A percentile compares a stretch with the other conserved stretches of the same genome.
phyloP scores from a whole-genome alignment of 257 asterid species.

The Penstemon eatonii region DNA sequence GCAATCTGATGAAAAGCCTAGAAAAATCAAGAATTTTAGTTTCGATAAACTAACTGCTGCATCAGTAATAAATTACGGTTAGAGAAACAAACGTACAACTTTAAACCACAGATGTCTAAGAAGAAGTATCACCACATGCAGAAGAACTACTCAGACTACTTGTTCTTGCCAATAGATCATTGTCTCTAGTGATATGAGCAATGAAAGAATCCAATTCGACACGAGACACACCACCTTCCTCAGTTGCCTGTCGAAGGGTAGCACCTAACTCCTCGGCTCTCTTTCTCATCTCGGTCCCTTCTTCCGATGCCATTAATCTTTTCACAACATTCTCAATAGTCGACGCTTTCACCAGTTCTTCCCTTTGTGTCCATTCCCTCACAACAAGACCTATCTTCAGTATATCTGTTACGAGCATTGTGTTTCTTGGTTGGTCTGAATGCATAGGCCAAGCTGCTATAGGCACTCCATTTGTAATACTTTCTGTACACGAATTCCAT shows the following conservation, averaged over 20 bases:
- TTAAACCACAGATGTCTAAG: too few relatives aligned
- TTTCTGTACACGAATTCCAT: conserved; percentile 1
- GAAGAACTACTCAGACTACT: too few relatives aligned
- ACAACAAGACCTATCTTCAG: not conserved
- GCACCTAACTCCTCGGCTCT: conserved; percentile 19
- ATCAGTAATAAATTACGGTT: too few relatives aligned
- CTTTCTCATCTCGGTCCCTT: conserved; percentile 27
- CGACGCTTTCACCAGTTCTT: not conserved
- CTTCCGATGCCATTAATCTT: not conserved
- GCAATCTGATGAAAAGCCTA: too few relatives aligned
- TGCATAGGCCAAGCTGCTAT: not conserved
- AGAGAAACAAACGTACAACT: too few relatives aligned
- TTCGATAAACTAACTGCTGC: too few relatives aligned
- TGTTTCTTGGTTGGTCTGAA: not conserved
- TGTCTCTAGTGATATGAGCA: conserved; percentile 24
- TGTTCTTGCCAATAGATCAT: too few relatives aligned
- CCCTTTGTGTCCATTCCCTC: not conserved
- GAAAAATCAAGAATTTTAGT: too few relatives aligned
- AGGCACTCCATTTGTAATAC: not conserved
- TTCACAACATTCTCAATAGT: not conserved
- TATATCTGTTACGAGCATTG: not conserved
- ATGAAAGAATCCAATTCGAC: conserved; percentile 30
- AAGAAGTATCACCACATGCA: too few relatives aligned
- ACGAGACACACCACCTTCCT: conserved; percentile 16
- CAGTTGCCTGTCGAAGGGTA: conserved; percentile 12